A percentile compares a stretch with the other conserved stretches of the same genome.
These are phyloP conservation scores for Lithohypha guttulata DNA, from an alignment of 2,329 filamentous ascomycete species.

Conservation along the genomic window DNA sequence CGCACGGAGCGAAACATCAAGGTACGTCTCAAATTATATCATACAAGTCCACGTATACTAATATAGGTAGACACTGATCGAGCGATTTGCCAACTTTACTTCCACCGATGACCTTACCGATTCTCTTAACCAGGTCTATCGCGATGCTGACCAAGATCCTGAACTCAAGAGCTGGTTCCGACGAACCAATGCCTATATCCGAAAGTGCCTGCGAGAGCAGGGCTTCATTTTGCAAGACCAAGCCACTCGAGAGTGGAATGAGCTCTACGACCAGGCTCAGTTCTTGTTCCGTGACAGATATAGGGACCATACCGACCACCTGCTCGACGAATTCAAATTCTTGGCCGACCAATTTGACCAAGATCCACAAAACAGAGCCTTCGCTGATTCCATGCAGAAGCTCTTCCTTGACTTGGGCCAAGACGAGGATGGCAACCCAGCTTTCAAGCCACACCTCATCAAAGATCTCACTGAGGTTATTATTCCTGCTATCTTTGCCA, in stretches of 20 bases:
- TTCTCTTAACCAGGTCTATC: constrained; percentile 74
- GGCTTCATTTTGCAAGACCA: constrained; percentile 79
- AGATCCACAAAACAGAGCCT: constrained; percentile 75
- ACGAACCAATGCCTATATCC: constrained; percentile 63
- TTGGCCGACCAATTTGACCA: constrained; percentile 78
- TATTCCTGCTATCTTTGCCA: constrained; percentile 70
- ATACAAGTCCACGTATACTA: too few species aligned
- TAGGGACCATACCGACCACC: constrained; percentile 68
- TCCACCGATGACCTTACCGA: constrained; percentile 78
- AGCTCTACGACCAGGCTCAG: constrained; percentile 72
- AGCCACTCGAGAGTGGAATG: constrained; percentile 72
- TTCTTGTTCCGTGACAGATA: constrained; percentile 86
- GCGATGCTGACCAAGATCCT: constrained; percentile 72
- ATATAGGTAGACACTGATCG: constrained; percentile 73
- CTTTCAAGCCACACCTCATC: constrained; percentile 85
- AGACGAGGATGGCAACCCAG: constrained; percentile 69
- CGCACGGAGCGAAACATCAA: constrained; percentile 70
- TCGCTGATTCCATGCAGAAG: constrained; percentile 65
- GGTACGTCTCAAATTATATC: constrained; percentile 43
- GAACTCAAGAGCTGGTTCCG: constrained; percentile 88
- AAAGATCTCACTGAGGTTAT: constrained; percentile 85
- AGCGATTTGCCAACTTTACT: constrained; percentile 91
- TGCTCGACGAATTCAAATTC: constrained; percentile 86
- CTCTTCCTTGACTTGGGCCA: constrained; percentile 85
- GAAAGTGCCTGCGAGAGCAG: constrained; percentile 74